Evolutionary conservation across 192 early-diverging fungal species (phyloP), one percentile per base, ranked within the genome.

Genomic region (Radiomyces spectabilis): DNA sequence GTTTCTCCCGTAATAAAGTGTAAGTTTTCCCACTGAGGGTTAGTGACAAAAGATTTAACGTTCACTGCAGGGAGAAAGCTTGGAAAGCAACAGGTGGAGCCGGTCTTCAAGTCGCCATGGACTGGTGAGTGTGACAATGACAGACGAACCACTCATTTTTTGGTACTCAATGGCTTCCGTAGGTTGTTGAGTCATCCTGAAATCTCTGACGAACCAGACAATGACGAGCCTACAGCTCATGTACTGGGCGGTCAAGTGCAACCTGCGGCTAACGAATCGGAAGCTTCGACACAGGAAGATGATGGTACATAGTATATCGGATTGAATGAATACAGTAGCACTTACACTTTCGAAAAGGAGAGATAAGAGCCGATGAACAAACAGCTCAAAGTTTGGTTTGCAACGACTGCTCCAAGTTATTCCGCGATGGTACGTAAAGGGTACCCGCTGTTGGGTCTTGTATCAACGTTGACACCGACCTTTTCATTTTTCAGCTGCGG

Each of bases 21-120:
- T 84, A 73, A 54, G 71, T 41, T 29, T 19, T n/a, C n/a, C n/a
- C n/a, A n/a, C n/a, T n/a, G n/a, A n/a, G n/a, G n/a, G n/a, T n/a
- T n/a, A n/a, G n/a, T n/a, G 7, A 13, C 41, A 10, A 16, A 34
- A 31, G 5, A 30, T 34, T 31, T 53, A 37, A n/a, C n/a, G n/a
- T n/a, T n/a, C n/a, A n/a, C n/a, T 31, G 13, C 13, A 35, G 13
- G 5, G 13, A 8, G 33, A 35, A 35, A 35, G 13, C 13, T 8
- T 5, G 33, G 5, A 35, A 35, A 35, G 13, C 33, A 35, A 35
- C 33, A 35, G 2, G 19, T 24, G 79, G 79, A 61, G 76, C 82
- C 25, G 89, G 91, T 29, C 65, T 92, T 29, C 89, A 92, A 59
- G 78, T 87, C 22, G 88, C 88, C 0, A 84, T 93, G 85, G 88